These are phyloP conservation scores for Heliamphora pulchella DNA, from an alignment of 179 eudicot genomes.

Conservation along the genomic window DNA sequence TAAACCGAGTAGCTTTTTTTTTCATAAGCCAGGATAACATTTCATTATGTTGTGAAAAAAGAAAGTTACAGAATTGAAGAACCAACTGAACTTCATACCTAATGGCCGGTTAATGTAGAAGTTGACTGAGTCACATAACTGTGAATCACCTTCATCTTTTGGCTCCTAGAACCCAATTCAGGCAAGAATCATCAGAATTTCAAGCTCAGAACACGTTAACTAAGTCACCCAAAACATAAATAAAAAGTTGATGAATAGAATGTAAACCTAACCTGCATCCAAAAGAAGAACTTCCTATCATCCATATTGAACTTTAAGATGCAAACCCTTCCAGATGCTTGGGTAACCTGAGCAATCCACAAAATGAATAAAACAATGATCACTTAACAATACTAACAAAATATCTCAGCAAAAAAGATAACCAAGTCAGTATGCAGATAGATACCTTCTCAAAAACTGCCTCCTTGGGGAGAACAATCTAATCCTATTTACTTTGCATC, in stretches of 20 bases:
- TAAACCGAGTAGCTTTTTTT: not conserved
- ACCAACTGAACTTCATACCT: slow-evolving; percentile 38
- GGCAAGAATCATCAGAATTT: slow-evolving; percentile 15
- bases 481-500: slow-evolving; percentile 54
- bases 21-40: not conserved
- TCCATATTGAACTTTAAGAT: slow-evolving; percentile 86
- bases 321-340: slow-evolving; percentile 88
- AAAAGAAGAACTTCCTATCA: slow-evolving; percentile 85
- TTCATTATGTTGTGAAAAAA: not conserved
- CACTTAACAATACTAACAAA: not conserved
- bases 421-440: not conserved
- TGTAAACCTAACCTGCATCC: slow-evolving; percentile 77
- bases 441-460: slow-evolving; percentile 94
- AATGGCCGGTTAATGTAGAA: slow-evolving; percentile 67
- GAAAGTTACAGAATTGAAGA: not conserved
- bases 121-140: slow-evolving; percentile 71
- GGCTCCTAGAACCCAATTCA: slow-evolving; percentile 61
- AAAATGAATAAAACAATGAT: slow-evolving; percentile 7
- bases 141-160: slow-evolving; percentile 54
- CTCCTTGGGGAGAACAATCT: slow-evolving; percentile 86
- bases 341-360: slow-evolving; percentile 53
- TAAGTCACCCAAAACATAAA: not conserved
- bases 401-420: not conserved
- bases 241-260: not conserved
- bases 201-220: not conserved